Percentiles rank a stretch among this genome's conserved stretches.
Conservation (phyloP, 805 yeast genomes). For the Groenewaldozyma tartarivorans region DNA sequence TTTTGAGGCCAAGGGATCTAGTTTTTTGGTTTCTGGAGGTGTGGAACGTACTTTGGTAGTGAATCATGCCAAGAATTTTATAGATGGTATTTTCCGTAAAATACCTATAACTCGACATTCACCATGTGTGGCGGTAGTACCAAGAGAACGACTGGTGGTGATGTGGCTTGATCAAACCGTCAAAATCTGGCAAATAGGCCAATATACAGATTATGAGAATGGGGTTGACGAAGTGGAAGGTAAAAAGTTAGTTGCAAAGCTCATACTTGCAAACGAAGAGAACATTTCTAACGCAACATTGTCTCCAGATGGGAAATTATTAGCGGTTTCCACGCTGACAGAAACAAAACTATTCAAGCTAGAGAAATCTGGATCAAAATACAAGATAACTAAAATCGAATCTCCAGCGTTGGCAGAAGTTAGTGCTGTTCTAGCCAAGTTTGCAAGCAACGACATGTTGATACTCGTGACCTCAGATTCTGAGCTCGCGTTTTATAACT, state of each 20-base stretch:
- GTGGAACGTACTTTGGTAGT: slow-evolving; percentile 36
- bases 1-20: slow-evolving; percentile 44
- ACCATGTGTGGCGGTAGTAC: slow-evolving; percentile 43
- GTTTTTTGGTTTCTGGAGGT: slow-evolving; percentile 46
- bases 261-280: slow-evolving; percentile 65
- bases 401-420: slow-evolving; percentile 2
- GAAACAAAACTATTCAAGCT: slow-evolving; percentile 62
- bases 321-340: slow-evolving; percentile 64
- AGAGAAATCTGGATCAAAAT: slow-evolving; percentile 24
- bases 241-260: slow-evolving; percentile 54
- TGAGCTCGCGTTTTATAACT: slow-evolving; percentile 19
- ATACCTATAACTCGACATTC: slow-evolving; percentile 53
- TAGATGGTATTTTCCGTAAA: slow-evolving; percentile 61
- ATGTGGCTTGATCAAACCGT: slow-evolving; percentile 79
- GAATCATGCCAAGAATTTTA: slow-evolving; percentile 56
- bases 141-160: slow-evolving; percentile 42
- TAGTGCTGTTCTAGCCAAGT: slow-evolving; percentile 15
- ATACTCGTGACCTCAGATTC: slow-evolving; percentile 20
- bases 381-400: slow-evolving; percentile 3
- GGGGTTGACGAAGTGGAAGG: slow-evolving; percentile 26
- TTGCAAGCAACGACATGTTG: slow-evolving; percentile 13
- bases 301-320: slow-evolving; percentile 51
- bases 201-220: slow-evolving; percentile 15
- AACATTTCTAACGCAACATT: slow-evolving; percentile 62
- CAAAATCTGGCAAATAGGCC: slow-evolving; percentile 64